Base-by-base conservation (phyloP, 345 rosid species). In the Rhodamnia argentea region DNA sequence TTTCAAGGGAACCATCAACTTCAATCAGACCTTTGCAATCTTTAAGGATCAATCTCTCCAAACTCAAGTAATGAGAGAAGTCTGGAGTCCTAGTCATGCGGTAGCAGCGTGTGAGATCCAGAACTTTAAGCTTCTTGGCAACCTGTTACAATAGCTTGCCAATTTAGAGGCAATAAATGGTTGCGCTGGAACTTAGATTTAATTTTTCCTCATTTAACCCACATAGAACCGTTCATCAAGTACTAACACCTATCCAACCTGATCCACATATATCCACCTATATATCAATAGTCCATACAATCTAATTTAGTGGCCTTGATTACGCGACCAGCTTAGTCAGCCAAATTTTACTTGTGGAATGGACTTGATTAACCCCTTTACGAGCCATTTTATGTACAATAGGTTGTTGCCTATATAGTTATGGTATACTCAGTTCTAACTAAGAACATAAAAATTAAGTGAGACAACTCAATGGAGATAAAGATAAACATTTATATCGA, bases 1-100 rank as follows among this genome's bases (percentile, higher is more conserved):
- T 52, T 23, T 54, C 84, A 29, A 91, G 84, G 75, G 93, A 91
- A n/a, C 52, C 82, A 62, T 89, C 86, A 62, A 90, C 64, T 60
- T 55, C 86, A 52, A 32, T 52, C 85, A 91, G 86, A 5, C 51
- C 52, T 42, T 7, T 29, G 82, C 93, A 90, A 10, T 29, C 53
- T 62, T 32, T 52, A 26, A 90, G 86, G 14, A 58, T 82, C 85
- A 91, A 37, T 58, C 13, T 84, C 89, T 90, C 88, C 22, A 90
- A 88, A 58, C 54, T 23, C 47, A 83, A 86, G 14, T 86, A 83
- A 14, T 84, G 70, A 2, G 83, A 62, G 50, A 90, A 82, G 59
- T 87, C 81, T 3, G 92, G 91, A 12, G 88, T 87, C 52, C 22
- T 84, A n/a, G 85, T 75, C 26, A 90, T 86, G 50, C 23, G 1